Conservation (phyloP, 331 rosid species). For the Rosa hybrid region DNA sequence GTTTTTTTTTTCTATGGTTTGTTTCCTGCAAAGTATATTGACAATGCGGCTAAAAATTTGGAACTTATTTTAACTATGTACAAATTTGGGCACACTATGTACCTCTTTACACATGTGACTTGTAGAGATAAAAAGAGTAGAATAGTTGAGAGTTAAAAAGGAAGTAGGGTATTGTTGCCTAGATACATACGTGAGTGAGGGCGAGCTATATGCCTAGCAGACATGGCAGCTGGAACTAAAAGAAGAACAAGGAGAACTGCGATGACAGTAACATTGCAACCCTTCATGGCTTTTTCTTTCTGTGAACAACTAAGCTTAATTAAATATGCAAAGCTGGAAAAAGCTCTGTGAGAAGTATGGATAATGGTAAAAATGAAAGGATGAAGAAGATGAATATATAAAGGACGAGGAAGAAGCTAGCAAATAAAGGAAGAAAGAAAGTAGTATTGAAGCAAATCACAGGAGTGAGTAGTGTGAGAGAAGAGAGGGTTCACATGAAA, state of each 20-base stretch:
- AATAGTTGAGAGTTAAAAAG: neutral
- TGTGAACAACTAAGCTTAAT: neutral
- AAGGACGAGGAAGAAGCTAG: neutral
- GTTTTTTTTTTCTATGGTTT: no score
- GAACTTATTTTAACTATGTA: no score
- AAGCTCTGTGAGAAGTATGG: neutral
- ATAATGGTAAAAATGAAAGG: constrained; percentile 9
- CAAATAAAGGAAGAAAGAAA: neutral
- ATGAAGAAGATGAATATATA: constrained; percentile 25
- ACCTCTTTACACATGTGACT: no score
- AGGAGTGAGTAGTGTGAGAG: constrained; percentile 34
- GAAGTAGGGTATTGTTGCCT: neutral
- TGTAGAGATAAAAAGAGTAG: no score
- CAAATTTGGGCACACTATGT: no score
- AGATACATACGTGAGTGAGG: constrained; percentile 45
- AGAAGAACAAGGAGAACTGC: constrained; percentile 30
- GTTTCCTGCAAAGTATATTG: no score
- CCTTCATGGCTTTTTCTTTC: constrained; percentile 29
- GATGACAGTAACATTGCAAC: constrained; percentile 10
- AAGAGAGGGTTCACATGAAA: constrained; percentile 50
- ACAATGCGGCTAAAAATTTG: no score
- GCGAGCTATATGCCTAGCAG: constrained; percentile 47
- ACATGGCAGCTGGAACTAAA: constrained; percentile 33
- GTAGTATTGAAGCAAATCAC: constrained; percentile 57
- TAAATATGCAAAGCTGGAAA: neutral